Percentiles rank a stretch among this genome's conserved stretches.
Conservation (phyloP, 345 rosid genomes). For the Eucalyptus globulus region DNA sequence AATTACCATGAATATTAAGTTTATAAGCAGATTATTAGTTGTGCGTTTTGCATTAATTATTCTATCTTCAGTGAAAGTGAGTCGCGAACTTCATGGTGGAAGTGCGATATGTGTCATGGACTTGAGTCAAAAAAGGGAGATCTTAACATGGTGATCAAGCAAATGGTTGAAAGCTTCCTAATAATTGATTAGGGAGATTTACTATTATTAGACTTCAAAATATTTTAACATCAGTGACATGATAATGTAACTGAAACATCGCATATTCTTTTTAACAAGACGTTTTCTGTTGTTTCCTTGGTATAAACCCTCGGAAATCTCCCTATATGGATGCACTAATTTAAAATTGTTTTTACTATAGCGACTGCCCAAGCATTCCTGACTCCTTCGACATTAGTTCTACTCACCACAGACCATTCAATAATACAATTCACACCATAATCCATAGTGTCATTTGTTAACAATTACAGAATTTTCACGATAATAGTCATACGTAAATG, state of each 20-base stretch:
- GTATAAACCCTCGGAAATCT: too few relatives aligned
- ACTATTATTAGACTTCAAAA: too few relatives aligned
- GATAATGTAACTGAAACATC: too few relatives aligned
- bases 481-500: not conserved
- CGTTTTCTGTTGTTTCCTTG: accelerated
- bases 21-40: not conserved
- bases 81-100: not conserved
- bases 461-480: accelerated
- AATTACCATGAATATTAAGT: not conserved
- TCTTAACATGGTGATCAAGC: too few relatives aligned
- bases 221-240: too few relatives aligned
- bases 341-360: not conserved
- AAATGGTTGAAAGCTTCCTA: too few relatives aligned
- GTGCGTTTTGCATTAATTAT: not conserved
- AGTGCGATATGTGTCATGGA: not conserved
- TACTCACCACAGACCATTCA: not conserved
- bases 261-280: too few relatives aligned
- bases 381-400: not conserved
- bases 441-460: not conserved
- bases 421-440: not conserved
- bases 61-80: not conserved
- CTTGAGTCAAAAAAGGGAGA: too few relatives aligned
- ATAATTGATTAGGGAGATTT: too few relatives aligned
- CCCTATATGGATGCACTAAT: not conserved
- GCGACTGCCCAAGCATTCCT: not conserved